phyloP scores from a whole-genome alignment of 495 filamentous ascomycete genomes.

The Aspergillus biplanus region DNA sequence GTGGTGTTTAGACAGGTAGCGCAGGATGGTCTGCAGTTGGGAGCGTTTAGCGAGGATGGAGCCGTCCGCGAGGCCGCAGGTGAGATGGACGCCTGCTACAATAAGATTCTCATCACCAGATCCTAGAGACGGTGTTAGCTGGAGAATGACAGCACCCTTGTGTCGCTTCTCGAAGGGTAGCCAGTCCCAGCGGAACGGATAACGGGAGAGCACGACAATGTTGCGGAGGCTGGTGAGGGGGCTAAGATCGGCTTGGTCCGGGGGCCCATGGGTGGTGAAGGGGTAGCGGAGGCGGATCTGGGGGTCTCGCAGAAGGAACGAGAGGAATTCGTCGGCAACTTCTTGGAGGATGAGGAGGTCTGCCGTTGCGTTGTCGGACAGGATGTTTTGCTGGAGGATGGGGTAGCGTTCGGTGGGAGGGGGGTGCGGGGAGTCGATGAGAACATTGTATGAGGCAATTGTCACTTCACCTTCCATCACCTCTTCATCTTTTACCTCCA shows the following conservation, averaged over 20 bases:
- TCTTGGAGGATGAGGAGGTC: conserved; percentile 10
- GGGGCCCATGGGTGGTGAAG: conserved; percentile 6
- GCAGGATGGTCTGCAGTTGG: conserved; percentile 4
- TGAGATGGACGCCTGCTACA: conserved; percentile 7
- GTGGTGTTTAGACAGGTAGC: neutral
- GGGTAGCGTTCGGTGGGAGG: conserved; percentile 10
- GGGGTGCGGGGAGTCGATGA: conserved; percentile 2
- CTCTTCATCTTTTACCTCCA: neutral
- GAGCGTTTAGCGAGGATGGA: conserved; percentile 6
- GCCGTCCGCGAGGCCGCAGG: conserved; percentile 3
- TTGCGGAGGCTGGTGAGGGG: conserved; percentile 6
- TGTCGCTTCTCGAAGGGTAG: conserved; percentile 12
- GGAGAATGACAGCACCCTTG: conserved; percentile 7
- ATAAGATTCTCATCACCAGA: neutral
- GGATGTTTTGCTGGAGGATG: neutral
- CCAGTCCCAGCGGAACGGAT: conserved; percentile 6
- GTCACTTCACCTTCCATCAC: neutral
- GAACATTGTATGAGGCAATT: conserved; percentile 4
- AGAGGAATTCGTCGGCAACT: conserved; percentile 7
- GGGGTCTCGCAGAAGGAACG: neutral
- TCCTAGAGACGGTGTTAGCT: neutral
- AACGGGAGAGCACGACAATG: conserved; percentile 7
- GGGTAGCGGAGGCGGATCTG: neutral
- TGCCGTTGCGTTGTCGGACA: neutral
- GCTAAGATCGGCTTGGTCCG: conserved; percentile 3